Evolutionary conservation across 1,139 yeast species (phyloP).

Genomic region (Meyerozyma guilliermondii): DNA sequence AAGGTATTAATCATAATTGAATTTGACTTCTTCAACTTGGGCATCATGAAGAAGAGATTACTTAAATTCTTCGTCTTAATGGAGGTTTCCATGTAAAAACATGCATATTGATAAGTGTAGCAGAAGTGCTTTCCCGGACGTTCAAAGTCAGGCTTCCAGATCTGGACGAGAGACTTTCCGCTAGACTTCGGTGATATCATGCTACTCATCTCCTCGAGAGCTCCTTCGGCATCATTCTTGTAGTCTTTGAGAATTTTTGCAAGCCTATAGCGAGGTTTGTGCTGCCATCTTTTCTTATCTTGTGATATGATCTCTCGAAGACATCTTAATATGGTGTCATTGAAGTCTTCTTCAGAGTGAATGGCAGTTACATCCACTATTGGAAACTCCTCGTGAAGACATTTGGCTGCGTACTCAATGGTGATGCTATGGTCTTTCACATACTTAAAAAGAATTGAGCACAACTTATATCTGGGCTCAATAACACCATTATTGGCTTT

Average conservation of each 20-base stretch:
- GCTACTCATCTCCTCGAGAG: conserved; percentile 59
- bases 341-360: conserved; percentile 21
- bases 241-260: conserved; percentile 60
- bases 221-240: conserved; percentile 45
- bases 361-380: conserved; percentile 10
- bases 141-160: conserved; percentile 93
- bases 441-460: conserved; percentile 57
- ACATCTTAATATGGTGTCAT: conserved; percentile 19
- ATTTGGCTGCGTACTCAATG: conserved; percentile 30
- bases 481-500: conserved; percentile 50
- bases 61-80: conserved; percentile 52
- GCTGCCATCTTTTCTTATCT: conserved; percentile 92
- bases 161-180: conserved; percentile 69
- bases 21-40: conserved; percentile 69
- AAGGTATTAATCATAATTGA: conserved; percentile 65
- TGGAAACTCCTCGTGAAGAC: conserved; percentile 30
- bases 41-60: conserved; percentile 55
- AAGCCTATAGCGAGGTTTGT: conserved; percentile 72
- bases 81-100: conserved; percentile 56
- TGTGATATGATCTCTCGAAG: conserved; percentile 37
- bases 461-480: conserved; percentile 70
- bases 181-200: conserved; percentile 64
- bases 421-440: conserved; percentile 32
- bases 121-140: conserved; percentile 90
- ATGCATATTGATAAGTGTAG: conserved; percentile 67